Evolutionary conservation across 108 stramenopile genomes (phyloP), one percentile per base, ranked within the genome.

Genomic region (Epithemia pelagica): DNA sequence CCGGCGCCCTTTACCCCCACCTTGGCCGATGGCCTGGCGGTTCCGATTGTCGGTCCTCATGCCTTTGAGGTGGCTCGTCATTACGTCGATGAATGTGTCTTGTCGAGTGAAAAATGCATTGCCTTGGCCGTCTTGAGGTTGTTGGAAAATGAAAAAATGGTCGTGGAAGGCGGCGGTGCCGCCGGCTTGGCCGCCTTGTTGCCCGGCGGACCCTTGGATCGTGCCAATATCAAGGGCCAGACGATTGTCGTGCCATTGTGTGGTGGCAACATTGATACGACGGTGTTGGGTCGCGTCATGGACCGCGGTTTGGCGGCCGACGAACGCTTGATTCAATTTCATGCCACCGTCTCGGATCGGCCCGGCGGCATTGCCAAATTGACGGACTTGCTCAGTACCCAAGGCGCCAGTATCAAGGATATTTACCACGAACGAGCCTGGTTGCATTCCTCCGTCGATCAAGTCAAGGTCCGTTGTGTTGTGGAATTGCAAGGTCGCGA

Each of bases 351-450:
- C 18, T 88, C 89, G 2, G 97, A 98, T 77, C 77, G 96, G 32
- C 95, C 93, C 1, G 92, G 95, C 0, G 96, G 97, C 30, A 98
- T 98, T 68, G 85, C 92, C 15, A 56, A 69, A 19, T 77, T 97
- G 18, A 85, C 95, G 37, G 67, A 62, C 32, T 54, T 90, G 58
- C 67, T 91, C 10, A 65, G 80, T 27, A 74, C 87, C 28, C 28
- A 74, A 27, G 92, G 91, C 24, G 97, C 90, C 18, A 79, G 77
- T 60, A 94, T 98, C 59, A 91, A 94, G 65, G 98, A 98, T 65
- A 96, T 97, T 59, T 96, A 94, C 78, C 98, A 98, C 77, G 96
- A 98, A 80, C 83, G 98, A 25, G 94, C 96, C n/a, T 98, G 96
- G 89, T 84, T 98, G 30, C 83, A 96, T 67, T 69, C 85, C 25